These are phyloP conservation scores for Mycena epipterygia DNA, from an alignment of 768 basidiomycete genomes.

Conservation along the genomic window DNA sequence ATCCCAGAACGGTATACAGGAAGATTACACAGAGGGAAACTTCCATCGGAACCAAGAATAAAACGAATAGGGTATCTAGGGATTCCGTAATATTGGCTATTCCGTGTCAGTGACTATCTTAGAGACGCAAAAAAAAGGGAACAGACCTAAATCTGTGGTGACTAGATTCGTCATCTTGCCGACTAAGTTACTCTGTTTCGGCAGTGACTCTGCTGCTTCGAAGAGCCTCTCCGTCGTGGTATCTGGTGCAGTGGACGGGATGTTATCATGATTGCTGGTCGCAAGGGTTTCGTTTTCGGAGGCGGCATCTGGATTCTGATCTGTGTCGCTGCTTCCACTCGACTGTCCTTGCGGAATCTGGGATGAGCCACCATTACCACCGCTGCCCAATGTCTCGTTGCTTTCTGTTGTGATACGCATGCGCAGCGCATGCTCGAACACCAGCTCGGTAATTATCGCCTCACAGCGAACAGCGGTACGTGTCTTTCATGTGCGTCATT, in stretches of 20 bases:
- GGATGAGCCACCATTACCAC: constrained; percentile 15
- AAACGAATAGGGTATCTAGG: constrained; percentile 29
- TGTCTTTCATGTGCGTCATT: constrained; percentile 57
- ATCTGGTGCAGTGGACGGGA: constrained; percentile 32
- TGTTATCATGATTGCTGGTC: constrained; percentile 28
- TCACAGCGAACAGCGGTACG: constrained; percentile 65
- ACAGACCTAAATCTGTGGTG: constrained; percentile 67
- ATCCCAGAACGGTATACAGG: constrained; percentile 63
- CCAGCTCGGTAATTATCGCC: constrained; percentile 56
- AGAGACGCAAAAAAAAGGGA: no score
- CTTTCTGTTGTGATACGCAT: constrained; percentile 70
- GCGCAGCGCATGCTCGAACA: constrained; percentile 65
- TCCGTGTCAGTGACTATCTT: no score
- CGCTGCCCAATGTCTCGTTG: constrained; percentile 25
- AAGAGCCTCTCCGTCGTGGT: constrained; percentile 23
- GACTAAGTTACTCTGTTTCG: constrained; percentile 61
- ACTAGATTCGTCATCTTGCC: constrained; percentile 86
- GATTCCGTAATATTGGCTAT: constrained; percentile 33
- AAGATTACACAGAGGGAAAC: constrained; percentile 56
- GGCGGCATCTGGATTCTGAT: constrained; percentile 4
- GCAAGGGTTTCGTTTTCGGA: constrained; percentile 33
- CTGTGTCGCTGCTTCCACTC: constrained; percentile 23
- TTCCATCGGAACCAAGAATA: constrained; percentile 52
- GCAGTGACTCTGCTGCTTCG: constrained; percentile 30
- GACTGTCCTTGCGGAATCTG: constrained; percentile 17